These are phyloP conservation scores for Chytridiales sp. DNA, from an alignment of 371 early-diverging fungal species.

Conservation along the genomic window DNA sequence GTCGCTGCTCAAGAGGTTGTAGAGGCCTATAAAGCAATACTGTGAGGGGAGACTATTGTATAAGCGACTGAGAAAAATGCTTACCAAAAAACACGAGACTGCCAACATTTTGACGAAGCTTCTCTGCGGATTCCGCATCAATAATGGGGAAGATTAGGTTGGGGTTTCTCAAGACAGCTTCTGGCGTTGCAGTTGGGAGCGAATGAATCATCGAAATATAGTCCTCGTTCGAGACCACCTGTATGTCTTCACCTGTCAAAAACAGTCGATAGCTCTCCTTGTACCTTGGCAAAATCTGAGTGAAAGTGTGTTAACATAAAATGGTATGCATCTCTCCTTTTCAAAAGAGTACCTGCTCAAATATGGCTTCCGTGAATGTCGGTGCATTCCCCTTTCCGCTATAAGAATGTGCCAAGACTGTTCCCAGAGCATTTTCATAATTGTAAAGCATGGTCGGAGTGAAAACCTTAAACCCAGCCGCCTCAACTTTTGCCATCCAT, in stretches of 20 bases:
- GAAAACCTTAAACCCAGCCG: slow-evolving; percentile 40
- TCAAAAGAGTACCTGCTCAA: slow-evolving; percentile 23
- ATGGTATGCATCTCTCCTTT: background rate
- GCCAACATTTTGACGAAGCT: slow-evolving; percentile 43
- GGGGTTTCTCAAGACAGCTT: slow-evolving; percentile 2
- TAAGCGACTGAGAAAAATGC: background rate
- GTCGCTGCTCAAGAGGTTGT: slow-evolving; percentile 38
- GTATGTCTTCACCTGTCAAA: slow-evolving; percentile 24
- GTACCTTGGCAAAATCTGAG: slow-evolving; percentile 42
- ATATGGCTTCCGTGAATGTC: slow-evolving; percentile 22
- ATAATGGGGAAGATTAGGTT: slow-evolving; percentile 36
- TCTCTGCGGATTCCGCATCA: slow-evolving; percentile 28
- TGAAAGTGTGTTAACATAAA: slow-evolving; percentile 23
- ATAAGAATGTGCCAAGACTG: slow-evolving; percentile 45
- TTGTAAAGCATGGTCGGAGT: slow-evolving; percentile 39
- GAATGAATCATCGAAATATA: slow-evolving; percentile 32
- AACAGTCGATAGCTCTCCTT: slow-evolving; percentile 26
- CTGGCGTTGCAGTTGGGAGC: slow-evolving; percentile 15
- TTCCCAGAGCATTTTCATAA: slow-evolving; percentile 47
- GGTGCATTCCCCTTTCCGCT: slow-evolving; percentile 20
- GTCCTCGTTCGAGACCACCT: slow-evolving; percentile 32
- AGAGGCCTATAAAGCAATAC: slow-evolving; percentile 32
- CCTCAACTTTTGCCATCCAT: slow-evolving; percentile 42
- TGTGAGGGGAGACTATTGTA: background rate
- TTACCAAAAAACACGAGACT: slow-evolving; percentile 45